Evolutionary conservation across 306 rosid species (phyloP).

Genomic region (Cucumis cinereus): DNA sequence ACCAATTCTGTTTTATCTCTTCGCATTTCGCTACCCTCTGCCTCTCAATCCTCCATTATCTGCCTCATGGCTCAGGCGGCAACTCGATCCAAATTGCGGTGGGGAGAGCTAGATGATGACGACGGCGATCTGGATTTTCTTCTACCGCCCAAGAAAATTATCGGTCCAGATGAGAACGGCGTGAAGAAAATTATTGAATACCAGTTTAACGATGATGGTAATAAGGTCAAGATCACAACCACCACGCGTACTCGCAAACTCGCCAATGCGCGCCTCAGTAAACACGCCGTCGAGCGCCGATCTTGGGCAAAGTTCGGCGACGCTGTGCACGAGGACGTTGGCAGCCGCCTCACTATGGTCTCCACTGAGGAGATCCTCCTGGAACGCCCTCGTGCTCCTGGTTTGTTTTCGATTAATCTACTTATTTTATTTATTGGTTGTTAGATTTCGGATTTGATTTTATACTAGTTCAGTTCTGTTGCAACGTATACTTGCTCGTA

Average conservation of each 20-base stretch:
- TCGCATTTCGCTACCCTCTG: not conserved
- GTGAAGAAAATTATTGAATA: slow-evolving; percentile 61
- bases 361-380: slow-evolving; percentile 87
- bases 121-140: slow-evolving; percentile 74
- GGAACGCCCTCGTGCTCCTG: slow-evolving; percentile 80
- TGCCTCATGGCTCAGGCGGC: not conserved
- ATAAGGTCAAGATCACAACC: slow-evolving; percentile 66
- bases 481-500: not conserved
- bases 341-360: slow-evolving; percentile 72
- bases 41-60: not conserved
- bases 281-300: slow-evolving; percentile 44
- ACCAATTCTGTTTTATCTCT: not conserved
- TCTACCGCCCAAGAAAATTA: slow-evolving; percentile 59
- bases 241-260: slow-evolving; percentile 52
- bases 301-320: slow-evolving; percentile 82
- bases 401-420: not conserved
- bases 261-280: slow-evolving; percentile 42
- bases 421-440: not conserved
- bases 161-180: slow-evolving; percentile 72
- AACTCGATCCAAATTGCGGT: slow-evolving; percentile 21
- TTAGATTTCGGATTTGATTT: not conserved
- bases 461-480: no score
- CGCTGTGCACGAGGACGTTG: slow-evolving; percentile 73
- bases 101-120: slow-evolving; percentile 64
- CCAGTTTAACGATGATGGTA: slow-evolving; percentile 64